Evolutionary conservation across 2,329 filamentous ascomycete species (phyloP), one percentile per base, ranked within the genome.

Genomic region (Paecilomyces sp.): DNA sequence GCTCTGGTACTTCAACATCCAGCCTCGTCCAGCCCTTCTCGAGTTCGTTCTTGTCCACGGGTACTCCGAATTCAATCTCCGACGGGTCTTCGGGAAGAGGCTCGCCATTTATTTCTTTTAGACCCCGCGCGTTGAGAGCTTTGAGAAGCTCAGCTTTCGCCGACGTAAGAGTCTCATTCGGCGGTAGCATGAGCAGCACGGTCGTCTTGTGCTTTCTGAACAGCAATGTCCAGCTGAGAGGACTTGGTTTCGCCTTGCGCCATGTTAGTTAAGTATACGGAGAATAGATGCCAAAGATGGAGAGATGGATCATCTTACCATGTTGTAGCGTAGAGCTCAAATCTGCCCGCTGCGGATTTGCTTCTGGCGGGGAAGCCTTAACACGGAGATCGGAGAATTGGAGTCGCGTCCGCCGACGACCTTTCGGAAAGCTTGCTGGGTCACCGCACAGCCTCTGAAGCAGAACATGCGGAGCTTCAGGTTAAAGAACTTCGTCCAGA

Each of bases 201-300:
- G 88, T 92, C 66, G 86, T 83, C 60, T 85, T 84, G 69, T 88
- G 86, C 71, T 89, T 83, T 73, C 91, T 91, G 76, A 92, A 86
- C 61, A 87, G 83, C 58, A 92, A 77, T 9, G 88, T 90, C 66
- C 84, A 80, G 65, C 82, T 78, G n/a, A 80, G 75, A 53, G 85
- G 80, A 55, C 71, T 67, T 30, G 66, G 55, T 25, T 68, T 68
- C 24, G 63, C 60, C 63, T 70, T 34, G 59, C 8, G 28, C 13
- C 41, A 18, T 18, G 41, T 47, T 18, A 47, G 41, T 47, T 47
- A 47, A 18, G 8, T 47, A 3, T 15, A n/a, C 7, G 41, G 8
- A 18, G 9, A 18, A 6, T 15, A 56, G 33, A 18, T 12, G 24
- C 25, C 18, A 30, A 22, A 50, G 4, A 8, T 22, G 28, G 22